phyloP scores from a whole-genome alignment of 257 asterid genomes.

The Solanum sitiens region DNA sequence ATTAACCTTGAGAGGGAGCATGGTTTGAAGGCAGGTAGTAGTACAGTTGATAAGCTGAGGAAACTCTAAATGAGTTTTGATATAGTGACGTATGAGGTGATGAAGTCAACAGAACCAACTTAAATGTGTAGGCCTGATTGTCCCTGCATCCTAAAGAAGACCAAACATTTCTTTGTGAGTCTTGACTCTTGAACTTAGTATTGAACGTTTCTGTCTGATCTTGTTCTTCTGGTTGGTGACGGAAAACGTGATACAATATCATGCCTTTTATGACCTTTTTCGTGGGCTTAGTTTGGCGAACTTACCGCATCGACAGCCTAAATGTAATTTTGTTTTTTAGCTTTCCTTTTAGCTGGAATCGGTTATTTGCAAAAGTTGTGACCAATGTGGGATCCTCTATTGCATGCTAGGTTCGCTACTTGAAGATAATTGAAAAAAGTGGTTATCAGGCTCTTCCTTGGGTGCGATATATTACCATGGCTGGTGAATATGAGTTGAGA shows the following conservation, averaged over 20 bases:
- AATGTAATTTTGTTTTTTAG: not conserved
- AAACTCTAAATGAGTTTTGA: not conserved
- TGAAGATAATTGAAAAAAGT: constrained; percentile 85
- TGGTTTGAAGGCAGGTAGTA: not conserved
- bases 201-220: not conserved
- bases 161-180: not conserved
- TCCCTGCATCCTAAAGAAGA: not conserved
- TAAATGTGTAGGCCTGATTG: not conserved
- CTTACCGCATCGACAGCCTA: not conserved
- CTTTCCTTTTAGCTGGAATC: not conserved
- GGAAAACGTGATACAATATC: not conserved
- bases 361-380: not conserved
- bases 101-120: not conserved
- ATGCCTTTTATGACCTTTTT: not conserved
- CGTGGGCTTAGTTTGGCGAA: not conserved
- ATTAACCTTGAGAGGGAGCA: not conserved
- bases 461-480: constrained; percentile 89
- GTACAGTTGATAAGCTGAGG: not conserved
- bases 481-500: constrained; percentile 83
- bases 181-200: not conserved
- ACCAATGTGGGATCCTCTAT: not conserved
- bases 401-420: constrained; percentile 55
- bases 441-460: constrained; percentile 90
- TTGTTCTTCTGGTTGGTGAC: not conserved
- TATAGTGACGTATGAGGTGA: not conserved